Conservation (phyloP, 768 basidiomycete species). For the Floccularia luteovirens region DNA sequence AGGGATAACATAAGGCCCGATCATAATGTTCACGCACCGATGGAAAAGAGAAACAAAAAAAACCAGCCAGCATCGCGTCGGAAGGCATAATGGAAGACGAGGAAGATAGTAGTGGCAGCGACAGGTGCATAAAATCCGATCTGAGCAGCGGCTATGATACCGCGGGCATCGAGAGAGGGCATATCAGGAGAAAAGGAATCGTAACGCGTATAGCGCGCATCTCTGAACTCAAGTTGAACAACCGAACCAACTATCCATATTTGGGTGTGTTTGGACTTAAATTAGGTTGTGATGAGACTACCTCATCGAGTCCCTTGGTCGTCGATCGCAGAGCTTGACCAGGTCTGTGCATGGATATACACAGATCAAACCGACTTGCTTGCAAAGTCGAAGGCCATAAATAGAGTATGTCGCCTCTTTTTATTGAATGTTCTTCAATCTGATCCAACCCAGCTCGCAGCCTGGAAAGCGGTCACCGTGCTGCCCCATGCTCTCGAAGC, state of each 20-base stretch:
- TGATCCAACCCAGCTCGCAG: slow-evolving; percentile 47
- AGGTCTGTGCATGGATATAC: slow-evolving; percentile 73
- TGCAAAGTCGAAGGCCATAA: slow-evolving; percentile 51
- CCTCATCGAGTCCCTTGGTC: slow-evolving; percentile 83
- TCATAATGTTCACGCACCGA: slow-evolving; percentile 30
- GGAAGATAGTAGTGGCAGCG: slow-evolving; percentile 31
- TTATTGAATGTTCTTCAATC: not conserved
- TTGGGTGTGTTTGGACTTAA: not conserved
- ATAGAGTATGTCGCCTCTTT: slow-evolving; percentile 41
- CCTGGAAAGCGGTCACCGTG: slow-evolving; percentile 67
- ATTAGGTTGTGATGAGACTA: slow-evolving; percentile 42
- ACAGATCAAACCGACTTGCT: slow-evolving; percentile 51
- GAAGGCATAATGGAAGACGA: slow-evolving; percentile 48
- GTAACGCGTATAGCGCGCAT: slow-evolving; percentile 16
- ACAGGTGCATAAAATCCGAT: slow-evolving; percentile 56
- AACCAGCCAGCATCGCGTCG: slow-evolving; percentile 59
- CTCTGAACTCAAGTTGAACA: too few relatives aligned
- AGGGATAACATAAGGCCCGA: not conserved
- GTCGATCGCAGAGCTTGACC: slow-evolving; percentile 59
- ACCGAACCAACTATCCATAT: not conserved
- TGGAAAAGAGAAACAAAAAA: slow-evolving; percentile 54
- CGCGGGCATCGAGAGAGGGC: slow-evolving; percentile 33
- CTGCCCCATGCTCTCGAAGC: slow-evolving; percentile 84
- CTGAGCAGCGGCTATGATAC: slow-evolving; percentile 51
- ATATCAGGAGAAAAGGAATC: slow-evolving; percentile 19